A percentile compares a stretch with the other conserved stretches of the same genome.
Evolutionary conservation across 1,284 basidiomycete genomes (phyloP).

Genomic region (Sanghuangporus sanghuang): DNA sequence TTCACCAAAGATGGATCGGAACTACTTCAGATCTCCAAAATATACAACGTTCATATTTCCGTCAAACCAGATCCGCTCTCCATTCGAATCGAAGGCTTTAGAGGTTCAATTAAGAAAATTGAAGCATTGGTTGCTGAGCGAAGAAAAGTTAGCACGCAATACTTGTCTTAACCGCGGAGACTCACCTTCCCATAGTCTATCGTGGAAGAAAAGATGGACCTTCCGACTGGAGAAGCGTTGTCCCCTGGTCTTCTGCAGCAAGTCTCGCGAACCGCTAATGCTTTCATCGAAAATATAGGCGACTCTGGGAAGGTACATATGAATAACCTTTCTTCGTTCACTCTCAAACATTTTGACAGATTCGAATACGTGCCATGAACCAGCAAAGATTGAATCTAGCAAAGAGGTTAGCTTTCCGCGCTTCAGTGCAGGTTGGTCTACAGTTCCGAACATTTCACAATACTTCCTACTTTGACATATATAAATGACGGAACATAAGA

Average conservation of each 20-base stretch:
- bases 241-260: slow-evolving; percentile 44
- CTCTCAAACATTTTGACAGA: slow-evolving; percentile 31
- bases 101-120: slow-evolving; percentile 41
- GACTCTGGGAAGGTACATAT: slow-evolving; percentile 38
- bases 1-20: slow-evolving; percentile 53
- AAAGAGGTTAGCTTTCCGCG: slow-evolving; percentile 46
- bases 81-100: slow-evolving; percentile 54
- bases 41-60: slow-evolving; percentile 57
- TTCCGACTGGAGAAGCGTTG: slow-evolving; percentile 42
- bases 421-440: slow-evolving; percentile 43
- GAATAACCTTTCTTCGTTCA: background rate
- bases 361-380: slow-evolving; percentile 49
- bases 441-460: background rate
- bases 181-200: slow-evolving; percentile 37
- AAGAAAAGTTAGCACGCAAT: slow-evolving; percentile 37
- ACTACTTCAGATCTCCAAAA: slow-evolving; percentile 50
- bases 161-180: background rate
- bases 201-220: slow-evolving; percentile 39
- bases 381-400: slow-evolving; percentile 37
- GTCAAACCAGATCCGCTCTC: slow-evolving; percentile 51
- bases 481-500: slow-evolving; percentile 18
- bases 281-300: slow-evolving; percentile 50
- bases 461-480: background rate
- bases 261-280: slow-evolving; percentile 62
- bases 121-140: slow-evolving; percentile 39